Conservation (phyloP, 345 rosid species). For the Crucihimalaya himalaica region DNA sequence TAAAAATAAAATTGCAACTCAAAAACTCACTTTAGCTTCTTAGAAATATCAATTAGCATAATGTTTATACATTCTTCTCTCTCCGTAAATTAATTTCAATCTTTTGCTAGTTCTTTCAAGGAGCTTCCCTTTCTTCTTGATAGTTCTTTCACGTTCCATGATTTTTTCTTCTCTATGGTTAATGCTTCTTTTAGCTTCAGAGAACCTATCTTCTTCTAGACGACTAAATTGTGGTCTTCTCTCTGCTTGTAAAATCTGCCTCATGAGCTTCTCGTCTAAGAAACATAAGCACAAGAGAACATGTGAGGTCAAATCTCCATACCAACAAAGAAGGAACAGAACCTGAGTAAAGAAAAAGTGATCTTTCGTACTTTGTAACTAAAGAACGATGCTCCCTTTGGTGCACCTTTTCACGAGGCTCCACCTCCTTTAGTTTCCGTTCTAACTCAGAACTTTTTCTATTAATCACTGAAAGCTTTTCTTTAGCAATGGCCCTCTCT, state of each 20-base stretch:
- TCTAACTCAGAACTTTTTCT: slow-evolving; percentile 68
- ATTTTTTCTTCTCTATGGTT: slow-evolving; percentile 58
- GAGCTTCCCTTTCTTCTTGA: slow-evolving; percentile 54
- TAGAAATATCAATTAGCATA: slow-evolving; percentile 53
- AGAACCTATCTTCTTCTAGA: slow-evolving; percentile 52
- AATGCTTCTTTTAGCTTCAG: slow-evolving; percentile 54
- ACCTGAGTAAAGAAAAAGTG: neutral
- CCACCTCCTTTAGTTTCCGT: slow-evolving; percentile 67
- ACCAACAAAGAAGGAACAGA: slow-evolving; percentile 5
- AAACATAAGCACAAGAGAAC: slow-evolving; percentile 19
- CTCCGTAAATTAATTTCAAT: slow-evolving; percentile 55
- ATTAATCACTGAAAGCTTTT: slow-evolving; percentile 65
- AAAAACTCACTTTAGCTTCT: slow-evolving; percentile 62
- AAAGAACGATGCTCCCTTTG: slow-evolving; percentile 68
- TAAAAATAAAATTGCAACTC: neutral
- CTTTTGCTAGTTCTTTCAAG: slow-evolving; percentile 55
- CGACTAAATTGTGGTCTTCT: slow-evolving; percentile 67
- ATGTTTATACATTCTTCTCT: slow-evolving; percentile 54
- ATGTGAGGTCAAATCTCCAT: neutral
- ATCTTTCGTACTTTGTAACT: slow-evolving; percentile 57
- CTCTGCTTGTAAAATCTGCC: slow-evolving; percentile 65
- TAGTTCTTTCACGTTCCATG: slow-evolving; percentile 50
- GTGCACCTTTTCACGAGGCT: slow-evolving; percentile 61
- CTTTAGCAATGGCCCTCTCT: slow-evolving; percentile 55
- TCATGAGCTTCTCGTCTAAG: slow-evolving; percentile 78